Evolutionary conservation across 2,329 filamentous ascomycete species (phyloP).

Genomic region (Alternaria brassicicola): DNA sequence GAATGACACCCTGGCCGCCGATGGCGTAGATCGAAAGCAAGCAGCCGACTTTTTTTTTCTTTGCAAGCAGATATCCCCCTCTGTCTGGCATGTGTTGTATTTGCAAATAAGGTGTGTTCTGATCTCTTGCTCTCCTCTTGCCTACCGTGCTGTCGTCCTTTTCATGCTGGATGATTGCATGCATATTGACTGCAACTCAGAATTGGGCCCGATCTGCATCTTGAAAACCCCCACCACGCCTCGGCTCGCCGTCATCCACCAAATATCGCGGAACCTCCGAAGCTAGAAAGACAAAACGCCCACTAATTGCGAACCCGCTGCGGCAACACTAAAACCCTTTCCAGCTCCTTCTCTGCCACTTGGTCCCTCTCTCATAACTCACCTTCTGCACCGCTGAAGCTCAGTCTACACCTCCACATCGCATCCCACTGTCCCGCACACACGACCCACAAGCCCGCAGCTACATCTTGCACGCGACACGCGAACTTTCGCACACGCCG

Average conservation of each 20-base stretch:
- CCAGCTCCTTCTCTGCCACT: constrained; percentile 21
- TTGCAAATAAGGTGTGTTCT: constrained; percentile 12
- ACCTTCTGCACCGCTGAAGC: constrained; percentile 8
- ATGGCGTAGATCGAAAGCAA: constrained; percentile 27
- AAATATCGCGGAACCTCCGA: constrained; percentile 27
- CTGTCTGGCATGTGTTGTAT: constrained; percentile 12
- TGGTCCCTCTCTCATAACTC: constrained; percentile 16
- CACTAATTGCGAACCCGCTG: constrained; percentile 17
- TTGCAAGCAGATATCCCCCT: constrained; percentile 17
- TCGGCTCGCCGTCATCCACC: constrained; percentile 19
- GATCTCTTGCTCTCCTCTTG: background rate
- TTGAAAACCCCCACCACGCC: constrained; percentile 20
- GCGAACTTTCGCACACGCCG: constrained; percentile 53
- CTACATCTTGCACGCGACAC: constrained; percentile 28
- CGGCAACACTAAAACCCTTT: constrained; percentile 21
- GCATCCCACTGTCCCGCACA: constrained; percentile 25
- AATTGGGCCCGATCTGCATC: constrained; percentile 15
- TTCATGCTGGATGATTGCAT: constrained; percentile 10
- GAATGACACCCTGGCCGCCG: constrained; percentile 23
- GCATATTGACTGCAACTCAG: constrained; percentile 6
- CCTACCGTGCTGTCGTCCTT: background rate
- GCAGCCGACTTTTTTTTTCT: constrained; percentile 15
- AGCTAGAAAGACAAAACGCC: constrained; percentile 26
- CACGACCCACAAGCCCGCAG: constrained; percentile 19
- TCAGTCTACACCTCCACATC: background rate